A percentile compares a stretch with the other conserved stretches of the same genome.
Conservation (phyloP, 2,329 filamentous ascomycete genomes). For the Aspergillus alliaceus region DNA sequence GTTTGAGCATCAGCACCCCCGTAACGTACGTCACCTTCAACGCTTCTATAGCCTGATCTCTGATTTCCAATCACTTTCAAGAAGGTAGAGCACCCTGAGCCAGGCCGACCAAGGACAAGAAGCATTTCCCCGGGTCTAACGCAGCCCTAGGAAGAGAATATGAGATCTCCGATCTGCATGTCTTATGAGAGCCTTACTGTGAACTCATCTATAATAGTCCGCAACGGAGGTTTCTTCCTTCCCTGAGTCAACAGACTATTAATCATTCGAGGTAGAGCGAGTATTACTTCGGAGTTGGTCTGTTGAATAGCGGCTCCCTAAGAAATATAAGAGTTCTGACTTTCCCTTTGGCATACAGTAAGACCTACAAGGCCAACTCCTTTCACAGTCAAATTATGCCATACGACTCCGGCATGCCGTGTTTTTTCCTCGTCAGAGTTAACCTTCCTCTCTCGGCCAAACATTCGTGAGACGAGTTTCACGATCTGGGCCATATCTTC, state of each 20-base stretch:
- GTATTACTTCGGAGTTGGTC: constrained; percentile 57
- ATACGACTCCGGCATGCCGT: constrained; percentile 67
- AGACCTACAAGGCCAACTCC: constrained; percentile 57
- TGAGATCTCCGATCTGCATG: not conserved
- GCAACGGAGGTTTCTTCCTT: constrained; percentile 48
- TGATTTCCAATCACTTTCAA: constrained; percentile 69
- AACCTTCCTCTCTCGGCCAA: constrained; percentile 63
- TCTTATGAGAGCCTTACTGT: constrained; percentile 36
- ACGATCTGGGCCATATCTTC: constrained; percentile 35
- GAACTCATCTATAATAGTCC: constrained; percentile 66
- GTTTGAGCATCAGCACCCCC: constrained; percentile 70
- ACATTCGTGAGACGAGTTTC: constrained; percentile 68
- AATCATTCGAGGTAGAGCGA: constrained; percentile 49
- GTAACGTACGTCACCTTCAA: constrained; percentile 72
- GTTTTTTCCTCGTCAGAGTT: constrained; percentile 70
- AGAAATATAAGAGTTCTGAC: not conserved
- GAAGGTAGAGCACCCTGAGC: constrained; percentile 70
- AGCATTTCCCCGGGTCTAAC: constrained; percentile 42
- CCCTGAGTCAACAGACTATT: constrained; percentile 44
- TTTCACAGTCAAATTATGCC: constrained; percentile 68
- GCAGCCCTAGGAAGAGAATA: constrained; percentile 30
- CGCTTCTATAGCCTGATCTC: constrained; percentile 59
- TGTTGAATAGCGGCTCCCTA: constrained; percentile 59
- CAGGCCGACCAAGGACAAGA: constrained; percentile 73
- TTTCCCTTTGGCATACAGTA: not conserved